A percentile compares a stretch with the other conserved stretches of the same genome.
These are phyloP conservation scores for Eucalyptus erythrocorys DNA, from an alignment of 345 rosid genomes.

Conservation along the genomic window DNA sequence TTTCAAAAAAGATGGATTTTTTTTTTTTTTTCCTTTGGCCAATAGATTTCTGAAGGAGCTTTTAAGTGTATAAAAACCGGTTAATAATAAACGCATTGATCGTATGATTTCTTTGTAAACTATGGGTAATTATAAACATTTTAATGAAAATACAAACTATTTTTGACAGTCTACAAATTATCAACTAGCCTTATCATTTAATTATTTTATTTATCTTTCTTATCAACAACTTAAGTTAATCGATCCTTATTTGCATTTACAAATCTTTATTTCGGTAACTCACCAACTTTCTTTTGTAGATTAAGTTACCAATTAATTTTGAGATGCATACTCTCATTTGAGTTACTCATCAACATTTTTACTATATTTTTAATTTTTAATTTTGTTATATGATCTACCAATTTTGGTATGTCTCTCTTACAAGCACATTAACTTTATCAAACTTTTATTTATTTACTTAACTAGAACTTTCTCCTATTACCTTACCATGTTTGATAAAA, in stretches of 20 bases:
- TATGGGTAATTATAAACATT: not conserved
- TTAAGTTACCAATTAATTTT: not conserved
- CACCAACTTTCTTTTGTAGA: not conserved
- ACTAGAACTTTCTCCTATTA: not conserved
- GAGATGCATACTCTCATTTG: not conserved
- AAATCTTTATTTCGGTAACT: not conserved
- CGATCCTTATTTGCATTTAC: not conserved
- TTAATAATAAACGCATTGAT: accelerated
- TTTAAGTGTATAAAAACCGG: not conserved
- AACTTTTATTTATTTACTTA: not conserved
- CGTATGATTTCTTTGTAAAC: not conserved
- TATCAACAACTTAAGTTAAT: not conserved
- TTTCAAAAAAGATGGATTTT: not conserved
- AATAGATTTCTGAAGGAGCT: not conserved
- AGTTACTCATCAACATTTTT: not conserved
- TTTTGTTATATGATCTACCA: not conserved
- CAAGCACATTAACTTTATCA: not conserved
- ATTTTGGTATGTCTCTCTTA: not conserved
- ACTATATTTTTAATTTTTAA: not conserved
- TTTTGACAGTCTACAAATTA: not conserved
- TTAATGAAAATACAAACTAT: not conserved
- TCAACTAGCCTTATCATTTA: not conserved
- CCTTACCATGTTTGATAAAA: not conserved
- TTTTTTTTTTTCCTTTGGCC: too few relatives aligned
- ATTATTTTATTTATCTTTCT: not conserved